phyloP scores from a whole-genome alignment of 2,329 filamentous ascomycete genomes.

The Talaromyces sp. region DNA sequence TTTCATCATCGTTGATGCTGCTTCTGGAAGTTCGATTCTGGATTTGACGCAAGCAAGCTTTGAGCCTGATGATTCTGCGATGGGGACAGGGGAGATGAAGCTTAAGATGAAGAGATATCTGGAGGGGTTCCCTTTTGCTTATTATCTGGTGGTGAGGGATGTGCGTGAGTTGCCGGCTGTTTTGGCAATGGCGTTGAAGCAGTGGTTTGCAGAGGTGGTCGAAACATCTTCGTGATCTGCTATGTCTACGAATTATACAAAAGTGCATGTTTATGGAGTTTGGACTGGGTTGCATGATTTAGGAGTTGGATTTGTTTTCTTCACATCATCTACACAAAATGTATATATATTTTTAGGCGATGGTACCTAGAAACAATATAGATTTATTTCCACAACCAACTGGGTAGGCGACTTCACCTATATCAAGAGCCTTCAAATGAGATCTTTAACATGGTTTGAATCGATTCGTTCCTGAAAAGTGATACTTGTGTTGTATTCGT shows the following conservation, averaged over 20 bases:
- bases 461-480: too few relatives aligned
- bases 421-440: too few relatives aligned
- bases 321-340: neutral
- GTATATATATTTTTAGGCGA: neutral
- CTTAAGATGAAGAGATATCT: slow-evolving; percentile 86
- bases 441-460: too few relatives aligned
- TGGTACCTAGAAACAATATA: neutral
- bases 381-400: too few relatives aligned
- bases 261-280: slow-evolving; percentile 15
- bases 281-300: slow-evolving; percentile 1
- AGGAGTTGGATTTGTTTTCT: neutral
- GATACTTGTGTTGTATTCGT: too few relatives aligned
- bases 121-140: slow-evolving; percentile 93
- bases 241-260: neutral
- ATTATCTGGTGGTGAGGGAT: slow-evolving; percentile 91
- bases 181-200: slow-evolving; percentile 78
- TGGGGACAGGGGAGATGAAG: slow-evolving; percentile 54
- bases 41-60: slow-evolving; percentile 87
- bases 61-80: slow-evolving; percentile 55
- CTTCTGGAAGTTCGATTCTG: slow-evolving; percentile 58
- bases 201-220: slow-evolving; percentile 82
- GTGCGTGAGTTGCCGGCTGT: slow-evolving; percentile 86
- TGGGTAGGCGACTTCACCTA: neutral
- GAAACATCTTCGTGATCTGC: slow-evolving; percentile 34
- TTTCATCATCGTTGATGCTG: slow-evolving; percentile 86